A percentile compares a stretch with the other conserved stretches of the same genome.
phyloP scores from a whole-genome alignment of 169 alveolate genomes.

The Cryptosporidium andersoni region DNA sequence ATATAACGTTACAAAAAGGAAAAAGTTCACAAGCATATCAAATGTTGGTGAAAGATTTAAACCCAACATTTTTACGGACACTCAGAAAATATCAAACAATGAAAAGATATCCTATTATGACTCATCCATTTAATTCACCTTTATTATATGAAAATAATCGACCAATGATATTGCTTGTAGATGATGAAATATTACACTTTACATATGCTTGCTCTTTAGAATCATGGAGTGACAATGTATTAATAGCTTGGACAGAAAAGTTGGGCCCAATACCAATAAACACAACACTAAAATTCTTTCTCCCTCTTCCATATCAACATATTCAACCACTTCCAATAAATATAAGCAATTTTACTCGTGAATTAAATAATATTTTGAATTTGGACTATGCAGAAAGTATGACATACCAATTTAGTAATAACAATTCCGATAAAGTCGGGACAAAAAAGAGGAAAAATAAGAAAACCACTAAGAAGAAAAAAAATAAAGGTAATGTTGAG shows the following conservation, averaged over 20 bases:
- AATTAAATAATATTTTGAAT: conserved; percentile 52
- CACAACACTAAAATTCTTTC: conserved; percentile 21
- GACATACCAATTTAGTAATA: conserved; percentile 35
- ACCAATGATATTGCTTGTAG: conserved; percentile 31
- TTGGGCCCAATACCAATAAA: conserved; percentile 56
- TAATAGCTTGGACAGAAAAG: conserved; percentile 71
- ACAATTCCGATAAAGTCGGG: conserved; percentile 9
- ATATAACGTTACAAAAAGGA: conserved; percentile 49
- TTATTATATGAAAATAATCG: conserved; percentile 32
- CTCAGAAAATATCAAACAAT: conserved; percentile 53
- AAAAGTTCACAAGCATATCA: conserved; percentile 28
- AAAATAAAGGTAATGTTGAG: not conserved
- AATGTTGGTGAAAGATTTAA: conserved; percentile 18
- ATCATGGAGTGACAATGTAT: conserved; percentile 66
- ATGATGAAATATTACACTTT: conserved; percentile 57
- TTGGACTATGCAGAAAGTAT: conserved; percentile 50
- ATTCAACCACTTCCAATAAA: conserved; percentile 28
- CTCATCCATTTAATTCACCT: conserved; percentile 64
- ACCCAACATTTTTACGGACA: conserved; percentile 27
- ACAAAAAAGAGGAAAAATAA: not conserved
- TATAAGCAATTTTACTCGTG: conserved; percentile 45
- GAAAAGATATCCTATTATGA: conserved; percentile 57
- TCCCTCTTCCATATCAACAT: conserved; percentile 62
- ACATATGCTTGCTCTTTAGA: conserved; percentile 70
- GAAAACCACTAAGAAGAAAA: not conserved